Conservation (phyloP, 2,329 filamentous ascomycete genomes). For the Colletotrichum sp. region DNA sequence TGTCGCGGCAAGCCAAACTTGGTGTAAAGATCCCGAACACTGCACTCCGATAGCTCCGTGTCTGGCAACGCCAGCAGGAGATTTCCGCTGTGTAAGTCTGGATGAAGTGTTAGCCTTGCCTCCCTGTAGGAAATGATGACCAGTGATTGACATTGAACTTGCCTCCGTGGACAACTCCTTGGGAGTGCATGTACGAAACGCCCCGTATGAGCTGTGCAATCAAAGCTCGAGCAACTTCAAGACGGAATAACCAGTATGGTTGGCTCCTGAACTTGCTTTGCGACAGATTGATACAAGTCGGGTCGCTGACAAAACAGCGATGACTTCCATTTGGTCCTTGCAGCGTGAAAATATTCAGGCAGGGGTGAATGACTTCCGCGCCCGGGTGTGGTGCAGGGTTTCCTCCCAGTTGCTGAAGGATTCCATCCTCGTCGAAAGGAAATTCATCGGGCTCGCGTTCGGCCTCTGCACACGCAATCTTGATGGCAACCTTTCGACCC, state of each 20-base stretch:
- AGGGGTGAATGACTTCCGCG: not conserved
- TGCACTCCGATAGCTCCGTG: not conserved
- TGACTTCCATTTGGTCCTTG: not conserved
- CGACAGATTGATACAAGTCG: not conserved
- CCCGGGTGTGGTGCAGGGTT: fast-evolving
- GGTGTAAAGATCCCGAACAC: not conserved
- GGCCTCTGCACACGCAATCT: not conserved
- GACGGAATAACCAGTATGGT: not conserved
- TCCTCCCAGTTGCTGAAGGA: fast-evolving
- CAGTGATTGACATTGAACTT: no score
- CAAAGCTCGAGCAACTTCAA: not conserved
- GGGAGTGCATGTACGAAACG: not conserved
- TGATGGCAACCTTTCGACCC: not conserved
- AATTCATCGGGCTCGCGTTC: not conserved
- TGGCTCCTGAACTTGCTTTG: not conserved
- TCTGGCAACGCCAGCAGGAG: fast-evolving
- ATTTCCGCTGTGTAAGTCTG: not conserved
- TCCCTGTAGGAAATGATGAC: fast-evolving
- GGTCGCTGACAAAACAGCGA: not conserved
- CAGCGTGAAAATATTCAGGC: not conserved
- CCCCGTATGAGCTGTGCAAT: not conserved
- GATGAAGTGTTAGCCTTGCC: not conserved
- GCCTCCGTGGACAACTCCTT: not conserved
- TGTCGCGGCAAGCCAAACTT: not conserved
- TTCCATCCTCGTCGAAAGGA: not conserved